Evolutionary conservation across 306 rosid species (phyloP), one percentile per base, ranked within the genome.

Genomic region (Acacia crassicarpa): DNA sequence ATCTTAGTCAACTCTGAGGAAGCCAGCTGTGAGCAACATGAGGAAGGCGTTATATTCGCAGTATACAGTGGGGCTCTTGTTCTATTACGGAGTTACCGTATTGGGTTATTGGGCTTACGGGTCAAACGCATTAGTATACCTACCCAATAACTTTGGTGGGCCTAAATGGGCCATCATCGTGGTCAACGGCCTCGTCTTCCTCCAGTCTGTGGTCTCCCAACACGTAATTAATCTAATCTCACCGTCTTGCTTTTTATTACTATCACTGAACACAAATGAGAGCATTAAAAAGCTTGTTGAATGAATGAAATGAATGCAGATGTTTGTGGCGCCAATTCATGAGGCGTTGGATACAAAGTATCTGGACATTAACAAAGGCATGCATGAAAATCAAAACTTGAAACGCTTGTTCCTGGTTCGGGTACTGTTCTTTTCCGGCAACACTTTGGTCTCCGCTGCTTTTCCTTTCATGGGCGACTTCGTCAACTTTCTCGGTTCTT

Each of bases 31-130:
- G 38, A 25, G 32, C 56, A 91, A 87, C 78, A 91, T 91, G 94
- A 87, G 87, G 79, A 91, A 84, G 80, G 91, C 89, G 0, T 32
- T 91, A 22, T 80, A 48, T 78, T 16, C 82, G 8, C 92, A 87
- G 76, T 91, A 72, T 23, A 87, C 86, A 41, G 75, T 79, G 74
- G 94, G 94, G 30, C 56, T 38, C 0, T 1, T 89, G 19, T 63
- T 85, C 12, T 89, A 87, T 77, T 91, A 91, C 27, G 90, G 88
- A 41, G 86, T 89, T 1, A 82, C 75, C 66, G 2, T 89, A 0
- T 11, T 84, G 5, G 92, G 91, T 19, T 91, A 87, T 80, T 91
- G 94, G 94, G 94, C 92, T 53, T 91, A 91, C 76, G 92, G 94
- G 1, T 56, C 92, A 14, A 38, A 46, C 6, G 88, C 79, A 3